Percentiles rank a stretch among this genome's conserved stretches.
phyloP scores from a whole-genome alignment of 2,329 filamentous ascomycete species.

The Eutypella sp. region DNA sequence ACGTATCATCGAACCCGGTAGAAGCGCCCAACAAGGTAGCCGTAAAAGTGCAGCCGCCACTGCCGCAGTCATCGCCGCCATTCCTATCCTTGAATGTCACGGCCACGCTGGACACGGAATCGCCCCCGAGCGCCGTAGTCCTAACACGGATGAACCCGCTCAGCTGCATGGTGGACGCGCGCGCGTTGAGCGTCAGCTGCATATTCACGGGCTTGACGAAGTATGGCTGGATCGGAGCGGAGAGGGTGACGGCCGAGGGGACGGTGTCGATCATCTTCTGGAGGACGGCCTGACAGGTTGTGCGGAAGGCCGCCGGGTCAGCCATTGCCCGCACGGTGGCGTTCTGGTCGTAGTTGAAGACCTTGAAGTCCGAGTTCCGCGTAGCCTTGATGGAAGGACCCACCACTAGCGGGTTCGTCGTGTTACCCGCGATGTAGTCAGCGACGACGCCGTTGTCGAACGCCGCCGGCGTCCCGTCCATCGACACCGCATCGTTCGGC shows the following conservation, averaged over 20 bases:
- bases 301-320: slow-evolving; percentile 38
- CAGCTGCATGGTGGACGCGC: slow-evolving; percentile 43
- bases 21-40: slow-evolving; percentile 43
- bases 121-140: slow-evolving; percentile 41
- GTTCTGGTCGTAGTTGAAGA: slow-evolving; percentile 53
- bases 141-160: slow-evolving; percentile 53
- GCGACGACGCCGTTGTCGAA: slow-evolving; percentile 55
- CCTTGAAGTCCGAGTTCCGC: slow-evolving; percentile 50
- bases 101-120: slow-evolving; percentile 41
- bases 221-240: slow-evolving; percentile 50
- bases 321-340: slow-evolving; percentile 46
- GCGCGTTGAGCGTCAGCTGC: slow-evolving; percentile 47
- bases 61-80: slow-evolving; percentile 42
- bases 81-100: slow-evolving; percentile 53
- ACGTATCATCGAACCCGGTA: slow-evolving; percentile 56
- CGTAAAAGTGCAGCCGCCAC: slow-evolving; percentile 37
- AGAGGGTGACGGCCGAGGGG: slow-evolving; percentile 44
- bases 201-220: slow-evolving; percentile 54
- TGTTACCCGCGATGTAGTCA: slow-evolving; percentile 51
- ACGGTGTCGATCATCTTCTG: slow-evolving; percentile 60
- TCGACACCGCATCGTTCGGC: slow-evolving; percentile 36
- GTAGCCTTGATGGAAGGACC: slow-evolving; percentile 40
- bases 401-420: slow-evolving; percentile 50
- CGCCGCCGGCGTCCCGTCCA: slow-evolving; percentile 42
- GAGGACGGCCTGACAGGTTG: slow-evolving; percentile 45